Evolutionary conservation across 371 early-diverging fungal species (phyloP).

Genomic region (Lichtheimia ramosa): DNA sequence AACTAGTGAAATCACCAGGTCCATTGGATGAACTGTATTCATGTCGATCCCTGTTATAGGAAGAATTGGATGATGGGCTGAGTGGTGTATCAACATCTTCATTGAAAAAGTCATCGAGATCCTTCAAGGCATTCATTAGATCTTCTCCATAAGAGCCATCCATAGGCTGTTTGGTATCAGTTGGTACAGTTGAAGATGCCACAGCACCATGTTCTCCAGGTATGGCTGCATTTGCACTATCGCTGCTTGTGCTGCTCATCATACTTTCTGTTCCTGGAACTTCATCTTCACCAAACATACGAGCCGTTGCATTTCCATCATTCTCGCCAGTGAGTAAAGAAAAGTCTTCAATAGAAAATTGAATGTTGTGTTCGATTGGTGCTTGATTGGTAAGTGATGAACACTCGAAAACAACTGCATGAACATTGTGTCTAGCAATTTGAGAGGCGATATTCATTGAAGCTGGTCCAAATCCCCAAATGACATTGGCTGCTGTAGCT

Average conservation of each 20-base stretch:
- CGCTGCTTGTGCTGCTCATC: neutral
- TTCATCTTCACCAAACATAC: neutral
- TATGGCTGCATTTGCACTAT: neutral
- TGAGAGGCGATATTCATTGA: constrained; percentile 28
- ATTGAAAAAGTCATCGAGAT: constrained; percentile 63
- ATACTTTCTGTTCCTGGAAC: neutral
- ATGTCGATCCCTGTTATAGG: neutral
- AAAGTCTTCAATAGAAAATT: constrained; percentile 50
- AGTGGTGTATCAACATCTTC: constrained; percentile 40
- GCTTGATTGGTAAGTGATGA: constrained; percentile 43
- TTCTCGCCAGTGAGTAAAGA: constrained; percentile 41
- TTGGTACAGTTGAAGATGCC: neutral
- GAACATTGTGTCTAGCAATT: constrained; percentile 50
- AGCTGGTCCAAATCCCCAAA: constrained; percentile 34
- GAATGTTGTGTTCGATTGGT: constrained; percentile 46
- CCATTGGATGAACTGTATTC: neutral
- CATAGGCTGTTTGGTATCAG: neutral
- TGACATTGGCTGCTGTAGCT: constrained; percentile 21
- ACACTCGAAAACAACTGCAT: constrained; percentile 54
- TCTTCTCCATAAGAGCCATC: constrained; percentile 38
- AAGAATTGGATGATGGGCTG: constrained; percentile 3
- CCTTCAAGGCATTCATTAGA: constrained; percentile 57
- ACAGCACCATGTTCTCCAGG: neutral
- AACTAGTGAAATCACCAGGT: neutral
- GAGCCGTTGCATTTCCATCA: neutral